Evolutionary conservation across 2,329 filamentous ascomycete genomes (phyloP).

Genomic region (Ascochyta lentis): DNA sequence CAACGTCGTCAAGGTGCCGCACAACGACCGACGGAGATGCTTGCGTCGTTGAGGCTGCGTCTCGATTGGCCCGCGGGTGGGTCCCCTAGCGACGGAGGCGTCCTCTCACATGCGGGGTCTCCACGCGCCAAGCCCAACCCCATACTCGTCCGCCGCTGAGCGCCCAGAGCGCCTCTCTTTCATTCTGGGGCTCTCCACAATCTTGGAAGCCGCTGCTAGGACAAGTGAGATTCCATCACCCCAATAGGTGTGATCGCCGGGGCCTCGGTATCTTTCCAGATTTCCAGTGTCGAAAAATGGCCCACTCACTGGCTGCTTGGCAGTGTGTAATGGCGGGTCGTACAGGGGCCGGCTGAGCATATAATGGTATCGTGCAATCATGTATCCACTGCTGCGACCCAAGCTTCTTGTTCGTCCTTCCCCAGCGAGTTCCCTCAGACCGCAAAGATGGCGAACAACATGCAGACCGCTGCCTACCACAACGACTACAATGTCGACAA

Average conservation of each 20-base stretch:
- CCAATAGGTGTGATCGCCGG: conserved; percentile 16
- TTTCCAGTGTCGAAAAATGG: conserved; percentile 4
- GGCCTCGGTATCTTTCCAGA: conserved; percentile 38
- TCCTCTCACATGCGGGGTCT: conserved; percentile 34
- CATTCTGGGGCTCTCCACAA: conserved; percentile 18
- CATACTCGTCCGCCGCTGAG: conserved; percentile 20
- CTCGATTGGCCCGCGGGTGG: conserved; percentile 27
- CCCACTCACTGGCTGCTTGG: conserved; percentile 20
- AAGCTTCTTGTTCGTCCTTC: conserved; percentile 13
- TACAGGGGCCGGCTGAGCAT: conserved; percentile 22
- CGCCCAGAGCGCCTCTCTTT: conserved; percentile 19
- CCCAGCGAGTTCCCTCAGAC: conserved; percentile 1
- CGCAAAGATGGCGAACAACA: conserved; percentile 17
- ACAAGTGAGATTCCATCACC: conserved; percentile 11
- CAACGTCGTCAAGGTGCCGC: conserved; percentile 16
- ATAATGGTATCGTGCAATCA: conserved; percentile 17
- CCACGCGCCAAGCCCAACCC: conserved; percentile 38
- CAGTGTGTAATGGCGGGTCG: conserved; percentile 21
- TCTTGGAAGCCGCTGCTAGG: conserved; percentile 11
- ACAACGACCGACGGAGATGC: conserved; percentile 7
- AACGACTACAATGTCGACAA: conserved; percentile 27
- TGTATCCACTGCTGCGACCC: conserved; percentile 6
- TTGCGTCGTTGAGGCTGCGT: conserved; percentile 2
- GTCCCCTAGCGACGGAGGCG: conserved; percentile 12
- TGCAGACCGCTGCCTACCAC: conserved; percentile 3